Conservation (phyloP, 2,329 filamentous ascomycete species). For the Drechslerella coelobrocha region DNA sequence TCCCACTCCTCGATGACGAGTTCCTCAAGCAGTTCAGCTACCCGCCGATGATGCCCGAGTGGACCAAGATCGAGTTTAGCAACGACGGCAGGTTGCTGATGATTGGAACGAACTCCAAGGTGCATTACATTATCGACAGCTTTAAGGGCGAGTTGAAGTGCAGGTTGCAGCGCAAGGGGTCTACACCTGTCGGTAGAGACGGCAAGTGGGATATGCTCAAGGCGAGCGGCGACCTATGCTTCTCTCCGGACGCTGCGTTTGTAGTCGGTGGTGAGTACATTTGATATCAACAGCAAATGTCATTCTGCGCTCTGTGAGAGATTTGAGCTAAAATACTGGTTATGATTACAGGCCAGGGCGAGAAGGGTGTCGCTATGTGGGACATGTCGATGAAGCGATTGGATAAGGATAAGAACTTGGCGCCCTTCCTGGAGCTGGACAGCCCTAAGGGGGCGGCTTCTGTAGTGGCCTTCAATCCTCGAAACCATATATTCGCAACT, state of each 20-base stretch:
- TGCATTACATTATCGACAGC: constrained; percentile 92
- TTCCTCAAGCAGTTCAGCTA: constrained; percentile 53
- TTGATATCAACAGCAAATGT: too few relatives aligned
- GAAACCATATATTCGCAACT: constrained; percentile 88
- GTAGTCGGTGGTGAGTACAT: constrained; percentile 74
- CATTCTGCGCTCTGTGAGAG: too few relatives aligned
- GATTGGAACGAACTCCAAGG: constrained; percentile 79
- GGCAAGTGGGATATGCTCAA: constrained; percentile 60
- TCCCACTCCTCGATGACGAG: constrained; percentile 73
- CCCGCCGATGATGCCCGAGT: constrained; percentile 64
- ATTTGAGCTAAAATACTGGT: not conserved
- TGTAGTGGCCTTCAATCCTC: constrained; percentile 84
- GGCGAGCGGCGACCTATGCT: constrained; percentile 80
- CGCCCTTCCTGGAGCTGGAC: constrained; percentile 66
- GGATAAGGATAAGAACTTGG: constrained; percentile 66
- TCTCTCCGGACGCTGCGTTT: constrained; percentile 87
- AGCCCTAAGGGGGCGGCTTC: constrained; percentile 69
- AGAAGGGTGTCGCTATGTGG: constrained; percentile 82
- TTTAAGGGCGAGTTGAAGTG: constrained; percentile 82
- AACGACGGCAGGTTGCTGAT: constrained; percentile 92
- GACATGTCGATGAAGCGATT: constrained; percentile 69
- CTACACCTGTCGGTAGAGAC: constrained; percentile 60
- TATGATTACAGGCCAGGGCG: constrained; percentile 60
- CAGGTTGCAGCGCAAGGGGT: constrained; percentile 58
- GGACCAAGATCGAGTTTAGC: constrained; percentile 92